These are phyloP conservation scores for Suillus placidus DNA, from an alignment of 768 basidiomycete species.

Conservation along the genomic window DNA sequence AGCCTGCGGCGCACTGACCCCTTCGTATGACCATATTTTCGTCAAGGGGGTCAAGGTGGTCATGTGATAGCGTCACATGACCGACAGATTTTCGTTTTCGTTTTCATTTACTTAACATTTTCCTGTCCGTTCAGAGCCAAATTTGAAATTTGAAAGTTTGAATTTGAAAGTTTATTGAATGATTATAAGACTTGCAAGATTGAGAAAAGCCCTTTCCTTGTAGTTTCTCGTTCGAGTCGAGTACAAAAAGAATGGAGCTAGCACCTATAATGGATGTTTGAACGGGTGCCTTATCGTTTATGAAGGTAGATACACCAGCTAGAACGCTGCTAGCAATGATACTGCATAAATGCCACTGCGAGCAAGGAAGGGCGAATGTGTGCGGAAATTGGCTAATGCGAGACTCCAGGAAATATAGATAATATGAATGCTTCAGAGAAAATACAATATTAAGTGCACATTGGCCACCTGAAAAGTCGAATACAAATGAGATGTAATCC, in stretches of 20 bases:
- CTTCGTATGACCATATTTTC: no score
- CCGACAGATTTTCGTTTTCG: no score
- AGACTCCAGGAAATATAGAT: conserved; percentile 6
- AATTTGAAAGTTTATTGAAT: no score
- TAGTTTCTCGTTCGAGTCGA: not conserved
- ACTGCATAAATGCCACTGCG: not conserved
- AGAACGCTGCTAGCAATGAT: not conserved
- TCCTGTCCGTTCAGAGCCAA: no score
- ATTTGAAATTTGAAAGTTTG: no score
- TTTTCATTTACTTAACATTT: no score
- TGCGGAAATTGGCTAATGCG: conserved; percentile 5
- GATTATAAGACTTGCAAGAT: no score
- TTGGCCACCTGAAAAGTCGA: conserved; percentile 1
- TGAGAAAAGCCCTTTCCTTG: not conserved
- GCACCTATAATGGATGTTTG: not conserved
- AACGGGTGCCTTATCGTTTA: not conserved
- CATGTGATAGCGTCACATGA: no score
- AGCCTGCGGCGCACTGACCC: no score
- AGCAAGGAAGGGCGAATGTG: not conserved
- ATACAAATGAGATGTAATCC: not conserved
- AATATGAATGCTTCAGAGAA: conserved; percentile 5
- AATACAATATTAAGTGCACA: conserved; percentile 10
- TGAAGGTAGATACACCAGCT: not conserved
- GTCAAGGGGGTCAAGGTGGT: no score
- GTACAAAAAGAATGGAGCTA: not conserved